phyloP scores from a whole-genome alignment of 2,329 filamentous ascomycete genomes.

The Beauveria bassiana region DNA sequence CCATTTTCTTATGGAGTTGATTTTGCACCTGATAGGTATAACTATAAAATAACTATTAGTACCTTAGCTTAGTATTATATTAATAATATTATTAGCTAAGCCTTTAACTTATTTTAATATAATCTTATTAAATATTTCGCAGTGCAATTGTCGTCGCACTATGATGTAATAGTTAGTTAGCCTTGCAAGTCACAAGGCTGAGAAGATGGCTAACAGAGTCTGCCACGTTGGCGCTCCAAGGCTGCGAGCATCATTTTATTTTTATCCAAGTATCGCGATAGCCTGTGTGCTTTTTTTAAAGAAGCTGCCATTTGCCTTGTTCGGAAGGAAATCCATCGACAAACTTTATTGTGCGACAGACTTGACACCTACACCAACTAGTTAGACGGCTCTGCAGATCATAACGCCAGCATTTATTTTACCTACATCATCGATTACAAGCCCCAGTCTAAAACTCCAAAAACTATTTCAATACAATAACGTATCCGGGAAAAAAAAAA shows the following conservation, averaged over 20 bases:
- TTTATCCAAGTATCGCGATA: neutral
- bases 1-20: no score
- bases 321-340: neutral
- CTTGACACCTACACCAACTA: no score
- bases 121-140: no score
- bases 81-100: no score
- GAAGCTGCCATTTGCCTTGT: neutral
- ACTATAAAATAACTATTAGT: no score
- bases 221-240: neutral
- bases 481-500: neutral
- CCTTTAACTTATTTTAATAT: no score
- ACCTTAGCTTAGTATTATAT: no score
- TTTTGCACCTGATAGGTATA: no score
- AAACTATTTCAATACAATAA: no score
- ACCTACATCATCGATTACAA: neutral
- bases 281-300: no score
- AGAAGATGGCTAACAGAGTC: neutral
- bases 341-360: neutral
- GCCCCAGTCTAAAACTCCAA: no score
- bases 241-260: neutral
- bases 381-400: neutral
- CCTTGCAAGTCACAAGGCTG: neutral
- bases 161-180: neutral
- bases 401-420: neutral
- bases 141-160: neutral